These are phyloP conservation scores for Cordyceps tenuipes DNA, from an alignment of 2,329 filamentous ascomycete genomes.

Conservation along the genomic window DNA sequence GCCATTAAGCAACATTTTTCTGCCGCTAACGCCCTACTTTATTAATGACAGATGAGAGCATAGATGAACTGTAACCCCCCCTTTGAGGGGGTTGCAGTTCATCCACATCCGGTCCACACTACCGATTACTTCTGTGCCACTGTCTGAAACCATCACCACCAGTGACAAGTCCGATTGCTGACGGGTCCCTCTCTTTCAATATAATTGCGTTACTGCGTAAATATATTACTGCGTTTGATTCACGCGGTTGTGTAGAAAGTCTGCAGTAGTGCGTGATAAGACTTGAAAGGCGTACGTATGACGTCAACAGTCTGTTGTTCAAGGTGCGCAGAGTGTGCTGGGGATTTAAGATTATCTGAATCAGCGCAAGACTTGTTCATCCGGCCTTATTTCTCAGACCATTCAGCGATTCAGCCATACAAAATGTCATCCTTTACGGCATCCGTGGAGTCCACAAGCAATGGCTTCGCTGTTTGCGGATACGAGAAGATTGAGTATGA, in stretches of 20 bases:
- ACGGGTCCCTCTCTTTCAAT: background rate
- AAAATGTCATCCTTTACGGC: constrained; percentile 35
- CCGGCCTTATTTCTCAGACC: too few relatives aligned
- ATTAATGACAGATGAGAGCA: too few relatives aligned
- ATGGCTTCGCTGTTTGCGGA: constrained; percentile 62
- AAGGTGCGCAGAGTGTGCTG: background rate
- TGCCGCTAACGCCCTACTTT: too few relatives aligned
- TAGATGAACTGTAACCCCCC: too few relatives aligned
- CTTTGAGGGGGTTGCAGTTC: too few relatives aligned
- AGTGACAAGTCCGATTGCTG: background rate
- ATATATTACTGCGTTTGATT: background rate
- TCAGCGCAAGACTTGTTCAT: too few relatives aligned
- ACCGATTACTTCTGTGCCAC: too few relatives aligned
- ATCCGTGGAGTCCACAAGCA: constrained; percentile 52
- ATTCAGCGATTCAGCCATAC: background rate
- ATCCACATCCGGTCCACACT: too few relatives aligned
- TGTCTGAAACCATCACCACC: too few relatives aligned
- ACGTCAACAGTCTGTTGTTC: background rate
- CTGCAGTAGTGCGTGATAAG: background rate
- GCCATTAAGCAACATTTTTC: too few relatives aligned
- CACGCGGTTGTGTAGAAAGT: background rate
- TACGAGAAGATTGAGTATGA: constrained; percentile 72
- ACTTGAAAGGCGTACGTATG: background rate
- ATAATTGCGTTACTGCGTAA: background rate
- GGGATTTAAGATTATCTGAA: too few relatives aligned